Evolutionary conservation across 202 grass and related monocot genomes (phyloP).

Genomic region (Alloteropsis angusta): DNA sequence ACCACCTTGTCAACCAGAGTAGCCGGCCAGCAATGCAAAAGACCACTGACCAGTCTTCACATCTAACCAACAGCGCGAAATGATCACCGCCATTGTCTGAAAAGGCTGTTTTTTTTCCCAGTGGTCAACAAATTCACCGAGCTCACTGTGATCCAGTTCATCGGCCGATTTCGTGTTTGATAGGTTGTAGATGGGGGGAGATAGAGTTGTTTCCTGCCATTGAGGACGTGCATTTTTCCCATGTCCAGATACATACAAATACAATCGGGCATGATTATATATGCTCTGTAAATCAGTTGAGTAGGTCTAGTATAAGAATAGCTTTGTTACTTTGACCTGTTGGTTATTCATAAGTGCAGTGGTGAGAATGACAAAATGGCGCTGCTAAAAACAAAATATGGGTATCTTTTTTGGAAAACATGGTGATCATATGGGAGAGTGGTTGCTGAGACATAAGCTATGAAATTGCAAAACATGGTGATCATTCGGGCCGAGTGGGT

Average conservation of each 20-base stretch:
- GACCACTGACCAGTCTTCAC: background rate
- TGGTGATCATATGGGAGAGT: too few relatives aligned
- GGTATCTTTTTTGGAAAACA: too few relatives aligned
- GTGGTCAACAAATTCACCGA: background rate
- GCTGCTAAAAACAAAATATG: too few relatives aligned
- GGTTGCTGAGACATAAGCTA: too few relatives aligned
- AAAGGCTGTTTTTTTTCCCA: background rate
- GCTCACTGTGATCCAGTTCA: background rate
- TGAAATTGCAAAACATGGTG: too few relatives aligned
- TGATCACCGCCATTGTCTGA: background rate
- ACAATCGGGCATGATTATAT: background rate
- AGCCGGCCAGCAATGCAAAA: conserved; percentile 16
- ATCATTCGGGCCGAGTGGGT: too few relatives aligned
- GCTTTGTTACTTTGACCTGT: background rate
- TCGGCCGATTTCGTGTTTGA: background rate
- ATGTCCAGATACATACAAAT: background rate
- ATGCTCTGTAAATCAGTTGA: background rate
- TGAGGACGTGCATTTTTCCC: background rate
- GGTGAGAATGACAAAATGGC: background rate
- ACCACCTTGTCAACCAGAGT: conserved; percentile 57
- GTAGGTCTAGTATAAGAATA: conserved; percentile 9
- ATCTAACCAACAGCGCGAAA: conserved; percentile 11
- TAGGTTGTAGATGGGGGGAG: conserved; percentile 12
- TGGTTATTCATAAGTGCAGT: background rate
- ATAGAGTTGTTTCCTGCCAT: background rate